phyloP scores from a whole-genome alignment of 1,139 yeast genomes.

The Suhomyces chickasaworum region DNA sequence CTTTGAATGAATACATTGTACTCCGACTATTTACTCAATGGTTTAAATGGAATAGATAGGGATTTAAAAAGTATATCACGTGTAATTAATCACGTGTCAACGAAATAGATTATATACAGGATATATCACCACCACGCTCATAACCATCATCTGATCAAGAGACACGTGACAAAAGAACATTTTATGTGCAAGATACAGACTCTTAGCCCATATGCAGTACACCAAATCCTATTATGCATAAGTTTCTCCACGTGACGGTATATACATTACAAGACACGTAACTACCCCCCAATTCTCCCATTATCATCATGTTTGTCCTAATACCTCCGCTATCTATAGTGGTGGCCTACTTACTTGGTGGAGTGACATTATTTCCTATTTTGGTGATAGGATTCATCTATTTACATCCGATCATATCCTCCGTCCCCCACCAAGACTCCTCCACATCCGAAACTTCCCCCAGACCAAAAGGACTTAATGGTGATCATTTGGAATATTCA shows the following conservation, averaged over 20 bases:
- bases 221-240: neutral
- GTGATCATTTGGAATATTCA: slow-evolving; percentile 11
- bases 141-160: neutral
- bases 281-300: neutral
- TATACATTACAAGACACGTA: too few species aligned
- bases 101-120: too few species aligned
- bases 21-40: too few species aligned
- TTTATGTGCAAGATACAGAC: too few species aligned
- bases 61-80: too few species aligned
- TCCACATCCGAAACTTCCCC: neutral
- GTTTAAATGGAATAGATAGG: too few species aligned
- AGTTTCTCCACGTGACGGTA: too few species aligned
- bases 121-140: too few species aligned
- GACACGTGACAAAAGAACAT: neutral
- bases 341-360: slow-evolving; percentile 59
- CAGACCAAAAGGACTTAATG: slow-evolving; percentile 7
- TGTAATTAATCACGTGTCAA: too few species aligned
- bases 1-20: too few species aligned
- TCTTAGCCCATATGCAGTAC: too few species aligned
- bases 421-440: neutral
- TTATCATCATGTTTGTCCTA: slow-evolving; percentile 21
- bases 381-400: slow-evolving; percentile 39
- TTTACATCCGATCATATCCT: slow-evolving; percentile 24
- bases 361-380: slow-evolving; percentile 74
- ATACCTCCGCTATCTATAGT: slow-evolving; percentile 20